Evolutionary conservation across 257 asterid species (phyloP).

Genomic region (Solanum boliviense): DNA sequence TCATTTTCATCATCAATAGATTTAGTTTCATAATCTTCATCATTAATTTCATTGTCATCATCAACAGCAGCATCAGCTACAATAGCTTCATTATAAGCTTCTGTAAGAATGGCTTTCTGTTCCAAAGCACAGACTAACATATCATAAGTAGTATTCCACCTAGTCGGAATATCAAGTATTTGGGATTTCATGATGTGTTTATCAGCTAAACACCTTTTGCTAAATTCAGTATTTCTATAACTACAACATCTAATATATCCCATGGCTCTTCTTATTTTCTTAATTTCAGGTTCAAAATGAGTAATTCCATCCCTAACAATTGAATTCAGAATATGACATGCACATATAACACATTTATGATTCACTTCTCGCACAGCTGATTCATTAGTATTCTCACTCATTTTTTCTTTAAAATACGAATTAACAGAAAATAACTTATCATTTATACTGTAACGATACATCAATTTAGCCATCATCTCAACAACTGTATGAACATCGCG

Average conservation of each 20-base stretch:
- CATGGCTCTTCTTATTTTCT: background rate
- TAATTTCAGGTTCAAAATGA: background rate
- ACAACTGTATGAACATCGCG: background rate
- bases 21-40: background rate
- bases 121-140: background rate
- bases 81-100: background rate
- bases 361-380: background rate
- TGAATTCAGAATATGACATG: background rate
- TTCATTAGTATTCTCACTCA: background rate
- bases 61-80: background rate
- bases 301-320: background rate
- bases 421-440: background rate
- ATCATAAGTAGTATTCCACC: background rate
- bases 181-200: background rate
- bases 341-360: background rate
- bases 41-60: background rate
- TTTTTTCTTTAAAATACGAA: background rate
- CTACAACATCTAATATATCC: background rate
- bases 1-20: background rate
- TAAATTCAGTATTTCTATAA: background rate
- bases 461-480: background rate
- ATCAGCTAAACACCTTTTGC: background rate
- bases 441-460: background rate
- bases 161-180: background rate
- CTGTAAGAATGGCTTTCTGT: background rate